These are phyloP conservation scores for Kodamaea lidongshanica DNA, from an alignment of 805 yeast genomes.

Conservation along the genomic window DNA sequence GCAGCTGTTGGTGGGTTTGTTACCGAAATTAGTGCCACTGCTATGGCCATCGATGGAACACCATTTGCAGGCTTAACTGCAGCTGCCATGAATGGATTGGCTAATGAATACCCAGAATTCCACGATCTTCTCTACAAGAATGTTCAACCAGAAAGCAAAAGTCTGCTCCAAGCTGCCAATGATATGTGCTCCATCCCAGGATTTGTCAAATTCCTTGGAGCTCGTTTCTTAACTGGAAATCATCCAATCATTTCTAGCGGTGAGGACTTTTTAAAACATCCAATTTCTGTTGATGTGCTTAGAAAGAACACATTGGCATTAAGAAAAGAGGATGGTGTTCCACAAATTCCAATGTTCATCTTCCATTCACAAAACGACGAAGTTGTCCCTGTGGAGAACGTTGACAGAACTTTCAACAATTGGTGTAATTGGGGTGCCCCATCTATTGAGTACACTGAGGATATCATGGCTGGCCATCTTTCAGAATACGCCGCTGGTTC, in stretches of 20 bases:
- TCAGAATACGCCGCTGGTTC: slow-evolving; percentile 10
- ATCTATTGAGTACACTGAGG: slow-evolving; percentile 20
- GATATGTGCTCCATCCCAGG: too few relatives aligned
- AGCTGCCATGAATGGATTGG: slow-evolving; percentile 25
- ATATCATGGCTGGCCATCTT: slow-evolving; percentile 21
- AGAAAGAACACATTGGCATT: slow-evolving; percentile 5
- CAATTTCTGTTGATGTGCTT: slow-evolving; percentile 1
- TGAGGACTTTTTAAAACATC: slow-evolving; percentile 12
- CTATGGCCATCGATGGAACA: slow-evolving; percentile 18
- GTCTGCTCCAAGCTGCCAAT: too few relatives aligned
- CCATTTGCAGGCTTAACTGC: slow-evolving; percentile 25
- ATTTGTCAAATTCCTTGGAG: too few relatives aligned
- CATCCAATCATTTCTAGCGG: slow-evolving; percentile 12
- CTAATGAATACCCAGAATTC: slow-evolving; percentile 25
- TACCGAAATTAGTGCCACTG: slow-evolving; percentile 25
- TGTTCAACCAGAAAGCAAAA: not conserved
- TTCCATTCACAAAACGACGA: slow-evolving; percentile 11
- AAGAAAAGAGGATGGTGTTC: slow-evolving; percentile 2
- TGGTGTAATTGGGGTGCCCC: slow-evolving; percentile 19
- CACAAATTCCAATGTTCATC: slow-evolving; percentile 9
- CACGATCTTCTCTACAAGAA: slow-evolving; percentile 1
- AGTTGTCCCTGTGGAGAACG: slow-evolving; percentile 9
- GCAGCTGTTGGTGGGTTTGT: slow-evolving; percentile 33
- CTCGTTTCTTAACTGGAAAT: slow-evolving; percentile 12
- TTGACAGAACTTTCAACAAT: slow-evolving; percentile 14